These are phyloP conservation scores for Peronospora tabacina DNA, from an alignment of 352 stramenopile species.

Conservation along the genomic window DNA sequence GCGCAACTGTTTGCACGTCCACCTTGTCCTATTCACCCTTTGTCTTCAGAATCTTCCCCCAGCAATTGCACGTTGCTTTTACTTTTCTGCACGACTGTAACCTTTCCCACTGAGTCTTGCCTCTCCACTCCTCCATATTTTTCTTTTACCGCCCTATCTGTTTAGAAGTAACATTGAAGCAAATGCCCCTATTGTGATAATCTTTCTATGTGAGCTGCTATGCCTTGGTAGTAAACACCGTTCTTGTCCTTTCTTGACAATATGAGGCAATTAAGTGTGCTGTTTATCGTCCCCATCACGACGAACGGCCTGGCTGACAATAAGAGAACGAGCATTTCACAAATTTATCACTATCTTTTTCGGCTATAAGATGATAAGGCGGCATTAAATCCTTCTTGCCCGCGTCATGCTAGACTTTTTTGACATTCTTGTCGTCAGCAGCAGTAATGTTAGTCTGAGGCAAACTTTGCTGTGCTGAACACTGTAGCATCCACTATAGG, in stretches of 20 bases:
- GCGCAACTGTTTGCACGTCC: slow-evolving; percentile 31
- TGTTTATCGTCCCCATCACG: slow-evolving; percentile 24
- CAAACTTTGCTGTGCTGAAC: slow-evolving; percentile 31
- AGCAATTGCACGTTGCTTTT: slow-evolving; percentile 7
- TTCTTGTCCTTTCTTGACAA: slow-evolving; percentile 20
- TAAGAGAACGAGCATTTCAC: slow-evolving; percentile 59
- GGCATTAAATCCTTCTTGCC: slow-evolving; percentile 40
- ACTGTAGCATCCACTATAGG: slow-evolving; percentile 9
- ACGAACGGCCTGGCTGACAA: slow-evolving; percentile 56
- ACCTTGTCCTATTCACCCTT: slow-evolving; percentile 11
- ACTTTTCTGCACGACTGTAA: slow-evolving; percentile 14
- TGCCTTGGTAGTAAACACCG: slow-evolving; percentile 70
- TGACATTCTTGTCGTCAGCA: slow-evolving; percentile 48
- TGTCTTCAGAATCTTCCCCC: slow-evolving; percentile 4
- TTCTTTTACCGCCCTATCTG: slow-evolving; percentile 11
- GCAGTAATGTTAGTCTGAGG: slow-evolving; percentile 54
- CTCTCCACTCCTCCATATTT: slow-evolving; percentile 37
- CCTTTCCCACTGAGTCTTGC: slow-evolving; percentile 31
- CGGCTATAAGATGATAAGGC: slow-evolving; percentile 20
- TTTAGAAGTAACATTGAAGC: slow-evolving; percentile 34
- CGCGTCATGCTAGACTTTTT: slow-evolving; percentile 24
- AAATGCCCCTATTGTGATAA: slow-evolving; percentile 66
- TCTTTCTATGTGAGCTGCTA: slow-evolving; percentile 78
- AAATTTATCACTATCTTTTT: slow-evolving; percentile 52
- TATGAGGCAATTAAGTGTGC: slow-evolving; percentile 5